Evolutionary conservation across 306 rosid species (phyloP).

Genomic region (Quercus ilex): DNA sequence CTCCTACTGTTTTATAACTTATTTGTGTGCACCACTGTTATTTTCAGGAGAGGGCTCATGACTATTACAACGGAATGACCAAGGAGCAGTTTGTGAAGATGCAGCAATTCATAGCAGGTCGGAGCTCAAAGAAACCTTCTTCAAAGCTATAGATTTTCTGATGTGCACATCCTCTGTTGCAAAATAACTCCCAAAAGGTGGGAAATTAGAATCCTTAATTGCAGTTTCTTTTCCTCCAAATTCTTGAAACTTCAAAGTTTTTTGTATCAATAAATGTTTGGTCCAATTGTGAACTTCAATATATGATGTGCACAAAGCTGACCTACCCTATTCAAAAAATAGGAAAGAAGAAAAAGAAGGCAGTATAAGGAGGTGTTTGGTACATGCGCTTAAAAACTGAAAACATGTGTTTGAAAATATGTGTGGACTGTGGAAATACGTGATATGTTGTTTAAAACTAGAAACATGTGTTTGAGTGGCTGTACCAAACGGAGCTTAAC

Average conservation of each 20-base stretch:
- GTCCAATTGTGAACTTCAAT: background rate
- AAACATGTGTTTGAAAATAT: too few relatives aligned
- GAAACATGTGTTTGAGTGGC: too few relatives aligned
- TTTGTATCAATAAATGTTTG: background rate
- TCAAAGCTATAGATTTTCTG: slow-evolving; percentile 59
- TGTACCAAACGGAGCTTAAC: too few relatives aligned
- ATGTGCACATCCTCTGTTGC: background rate
- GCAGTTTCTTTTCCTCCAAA: background rate
- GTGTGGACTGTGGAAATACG: too few relatives aligned
- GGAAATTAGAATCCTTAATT: background rate
- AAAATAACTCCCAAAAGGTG: background rate
- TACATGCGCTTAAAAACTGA: too few relatives aligned
- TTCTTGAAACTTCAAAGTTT: background rate
- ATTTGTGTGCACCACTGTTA: background rate
- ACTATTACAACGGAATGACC: slow-evolving; percentile 78
- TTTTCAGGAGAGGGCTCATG: slow-evolving; percentile 75
- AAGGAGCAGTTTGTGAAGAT: slow-evolving; percentile 80
- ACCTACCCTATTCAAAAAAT: too few relatives aligned
- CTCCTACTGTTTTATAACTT: background rate
- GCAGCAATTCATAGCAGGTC: slow-evolving; percentile 85
- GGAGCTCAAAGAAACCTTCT: slow-evolving; percentile 61
- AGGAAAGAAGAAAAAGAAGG: too few relatives aligned
- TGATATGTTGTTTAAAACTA: too few relatives aligned
- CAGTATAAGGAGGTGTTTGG: too few relatives aligned
- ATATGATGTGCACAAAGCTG: background rate